phyloP scores from a whole-genome alignment of 2,329 filamentous ascomycete species.

The Aureobasidium musti region DNA sequence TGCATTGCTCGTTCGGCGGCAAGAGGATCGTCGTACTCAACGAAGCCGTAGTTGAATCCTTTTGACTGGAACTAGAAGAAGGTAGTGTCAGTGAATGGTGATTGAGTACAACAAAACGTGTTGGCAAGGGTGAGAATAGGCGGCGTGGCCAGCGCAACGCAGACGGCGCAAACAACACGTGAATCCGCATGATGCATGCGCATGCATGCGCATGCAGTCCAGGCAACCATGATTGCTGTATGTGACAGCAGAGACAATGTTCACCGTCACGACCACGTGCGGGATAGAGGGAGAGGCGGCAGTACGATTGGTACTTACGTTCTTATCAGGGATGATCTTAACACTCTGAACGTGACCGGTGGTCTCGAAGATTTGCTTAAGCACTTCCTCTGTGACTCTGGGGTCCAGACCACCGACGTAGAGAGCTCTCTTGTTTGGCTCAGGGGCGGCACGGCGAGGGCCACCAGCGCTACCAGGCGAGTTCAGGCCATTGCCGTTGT shows the following conservation, averaged over 20 bases:
- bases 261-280: background rate
- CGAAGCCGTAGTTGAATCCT: constrained; percentile 98
- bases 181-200: constrained; percentile 25
- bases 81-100: constrained; percentile 10
- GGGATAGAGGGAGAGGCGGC: constrained; percentile 28
- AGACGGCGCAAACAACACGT: constrained; percentile 21
- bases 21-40: constrained; percentile 97
- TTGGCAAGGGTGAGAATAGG: background rate
- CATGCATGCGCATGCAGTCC: constrained; percentile 24
- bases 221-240: constrained; percentile 26
- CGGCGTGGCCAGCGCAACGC: background rate
- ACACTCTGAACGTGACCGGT: constrained; percentile 97
- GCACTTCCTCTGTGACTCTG: constrained; percentile 90
- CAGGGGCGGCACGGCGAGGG: constrained; percentile 87
- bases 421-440: constrained; percentile 96
- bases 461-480: constrained; percentile 81
- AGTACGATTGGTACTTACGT: constrained; percentile 63
- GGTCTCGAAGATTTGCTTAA: constrained; percentile 98
- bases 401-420: constrained; percentile 96
- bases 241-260: constrained; percentile 31
- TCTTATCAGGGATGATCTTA: constrained; percentile 99
- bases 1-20: constrained; percentile 96
- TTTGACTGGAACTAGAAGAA: constrained; percentile 66
- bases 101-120: background rate
- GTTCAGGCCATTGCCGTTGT: constrained; percentile 67